Conservation (phyloP, 331 rosid genomes). For the Erythrophleum ivorense region DNA sequence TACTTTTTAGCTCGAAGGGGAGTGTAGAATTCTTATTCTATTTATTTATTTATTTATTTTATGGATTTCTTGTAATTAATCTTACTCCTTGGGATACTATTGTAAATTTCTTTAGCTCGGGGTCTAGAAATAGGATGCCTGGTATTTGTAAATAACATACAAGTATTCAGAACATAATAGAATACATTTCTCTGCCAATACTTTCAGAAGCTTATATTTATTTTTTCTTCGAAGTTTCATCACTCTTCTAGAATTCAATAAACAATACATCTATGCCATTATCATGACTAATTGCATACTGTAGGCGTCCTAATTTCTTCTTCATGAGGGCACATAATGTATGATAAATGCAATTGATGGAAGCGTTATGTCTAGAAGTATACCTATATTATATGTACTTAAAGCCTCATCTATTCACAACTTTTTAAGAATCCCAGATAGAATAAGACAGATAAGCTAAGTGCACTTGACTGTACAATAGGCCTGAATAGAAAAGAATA, state of each 20-base stretch:
- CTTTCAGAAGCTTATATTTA: background rate
- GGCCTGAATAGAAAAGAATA: conserved; percentile 27
- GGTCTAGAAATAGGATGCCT: too few species aligned
- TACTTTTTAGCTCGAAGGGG: too few species aligned
- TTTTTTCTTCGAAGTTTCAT: background rate
- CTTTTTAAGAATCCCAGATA: background rate
- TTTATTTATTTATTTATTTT: too few species aligned
- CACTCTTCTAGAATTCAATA: background rate
- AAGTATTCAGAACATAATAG: too few species aligned
- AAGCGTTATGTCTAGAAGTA: background rate
- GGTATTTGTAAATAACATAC: too few species aligned
- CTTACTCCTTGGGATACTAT: too few species aligned
- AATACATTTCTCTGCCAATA: too few species aligned
- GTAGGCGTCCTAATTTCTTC: background rate
- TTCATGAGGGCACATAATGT: conserved; percentile 12
- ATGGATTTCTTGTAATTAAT: too few species aligned
- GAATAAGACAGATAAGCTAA: background rate
- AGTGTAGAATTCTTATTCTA: too few species aligned
- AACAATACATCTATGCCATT: background rate
- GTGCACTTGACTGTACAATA: background rate
- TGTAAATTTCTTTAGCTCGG: too few species aligned
- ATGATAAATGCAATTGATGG: conserved; percentile 17
- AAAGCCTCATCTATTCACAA: background rate
- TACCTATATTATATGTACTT: background rate
- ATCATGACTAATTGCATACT: conserved; percentile 16